Conservation (phyloP, 208 protist species). For the Crithidia mellificae region DNA sequence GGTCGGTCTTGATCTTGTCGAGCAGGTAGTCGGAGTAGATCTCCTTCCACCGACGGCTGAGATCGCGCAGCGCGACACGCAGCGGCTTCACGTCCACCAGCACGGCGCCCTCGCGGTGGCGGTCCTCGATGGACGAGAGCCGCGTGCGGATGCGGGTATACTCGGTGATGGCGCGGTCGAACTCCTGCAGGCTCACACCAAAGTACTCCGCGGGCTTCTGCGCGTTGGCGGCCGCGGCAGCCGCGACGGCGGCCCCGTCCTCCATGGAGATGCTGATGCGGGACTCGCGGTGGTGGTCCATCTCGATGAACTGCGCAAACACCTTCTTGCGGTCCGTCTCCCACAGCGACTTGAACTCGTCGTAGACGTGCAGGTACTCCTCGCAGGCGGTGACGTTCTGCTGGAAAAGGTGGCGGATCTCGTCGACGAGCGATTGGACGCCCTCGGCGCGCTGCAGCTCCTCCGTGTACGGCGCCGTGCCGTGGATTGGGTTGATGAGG, state of each 20-base stretch:
- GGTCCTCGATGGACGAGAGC: constrained; percentile 86
- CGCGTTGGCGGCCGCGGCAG: constrained; percentile 26
- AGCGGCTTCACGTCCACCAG: constrained; percentile 96
- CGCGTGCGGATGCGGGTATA: constrained; percentile 88
- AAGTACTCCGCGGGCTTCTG: constrained; percentile 83
- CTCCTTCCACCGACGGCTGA: constrained; percentile 94
- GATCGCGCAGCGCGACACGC: constrained; percentile 90
- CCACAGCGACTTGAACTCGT: constrained; percentile 93
- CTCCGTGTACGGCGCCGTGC: constrained; percentile 46
- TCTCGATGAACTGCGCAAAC: constrained; percentile 88
- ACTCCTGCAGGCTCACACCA: constrained; percentile 88
- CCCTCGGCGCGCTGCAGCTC: constrained; percentile 66
- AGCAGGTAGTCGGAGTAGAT: constrained; percentile 95
- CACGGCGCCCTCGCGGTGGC: constrained; percentile 91
- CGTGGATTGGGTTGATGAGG: constrained; percentile 61
- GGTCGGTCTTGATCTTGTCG: constrained; percentile 84
- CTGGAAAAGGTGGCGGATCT: constrained; percentile 76
- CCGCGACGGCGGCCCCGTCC: constrained; percentile 34
- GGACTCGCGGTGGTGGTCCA: constrained; percentile 32
- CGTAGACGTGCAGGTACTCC: constrained; percentile 80
- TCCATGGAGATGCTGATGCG: constrained; percentile 54
- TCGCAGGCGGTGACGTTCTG: constrained; percentile 82
- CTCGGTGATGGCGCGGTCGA: constrained; percentile 93
- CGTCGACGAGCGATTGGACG: constrained; percentile 57
- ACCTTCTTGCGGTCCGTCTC: constrained; percentile 86